Base-by-base conservation (phyloP, 352 stramenopile genomes). In the Ophiocytium majus region DNA sequence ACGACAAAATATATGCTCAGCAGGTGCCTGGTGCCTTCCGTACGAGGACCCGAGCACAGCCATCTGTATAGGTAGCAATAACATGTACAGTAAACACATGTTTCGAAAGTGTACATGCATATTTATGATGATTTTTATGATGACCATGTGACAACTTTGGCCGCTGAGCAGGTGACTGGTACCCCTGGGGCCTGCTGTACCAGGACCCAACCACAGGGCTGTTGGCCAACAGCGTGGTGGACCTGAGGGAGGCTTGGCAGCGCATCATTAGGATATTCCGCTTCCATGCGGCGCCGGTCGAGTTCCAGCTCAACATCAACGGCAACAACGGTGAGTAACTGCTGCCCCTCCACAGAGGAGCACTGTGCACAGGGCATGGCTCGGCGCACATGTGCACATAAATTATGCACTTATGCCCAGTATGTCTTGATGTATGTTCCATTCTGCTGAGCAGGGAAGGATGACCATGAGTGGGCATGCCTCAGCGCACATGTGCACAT, bases 121-220 rank as follows among this genome's bases (percentile, higher is more conserved):
- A n/a, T n/a, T n/a, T n/a, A n/a, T n/a, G n/a, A n/a, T n/a, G n/a
- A n/a, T n/a, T n/a, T n/a, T n/a, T n/a, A n/a, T n/a, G n/a, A n/a
- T n/a, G n/a, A n/a, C n/a, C n/a, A n/a, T n/a, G n/a, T n/a, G n/a
- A n/a, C n/a, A n/a, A n/a, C n/a, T n/a, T n/a, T n/a, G n/a, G n/a
- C n/a, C n/a, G n/a, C n/a, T n/a, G n/a, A n/a, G n/a, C 66, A 78
- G 66, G 66, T 17, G 35, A 78, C 66, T 78, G 66, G 66, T 78
- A 78, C 35, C 66, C 66, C 5, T 78, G 66, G 66, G 66, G 66
- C 14, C 35, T 78, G 5, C 66, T 78, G 35, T 78, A 78, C 66
- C 5, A 78, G 5, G 5, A 5, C 5, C 14, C 5, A 5, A 78
- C 5, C 66, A 57, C 43, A 57, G 66, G 66, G 5, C 5, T 5